phyloP scores from a whole-genome alignment of 495 filamentous ascomycete genomes.

The Sordaria brevicollis region DNA sequence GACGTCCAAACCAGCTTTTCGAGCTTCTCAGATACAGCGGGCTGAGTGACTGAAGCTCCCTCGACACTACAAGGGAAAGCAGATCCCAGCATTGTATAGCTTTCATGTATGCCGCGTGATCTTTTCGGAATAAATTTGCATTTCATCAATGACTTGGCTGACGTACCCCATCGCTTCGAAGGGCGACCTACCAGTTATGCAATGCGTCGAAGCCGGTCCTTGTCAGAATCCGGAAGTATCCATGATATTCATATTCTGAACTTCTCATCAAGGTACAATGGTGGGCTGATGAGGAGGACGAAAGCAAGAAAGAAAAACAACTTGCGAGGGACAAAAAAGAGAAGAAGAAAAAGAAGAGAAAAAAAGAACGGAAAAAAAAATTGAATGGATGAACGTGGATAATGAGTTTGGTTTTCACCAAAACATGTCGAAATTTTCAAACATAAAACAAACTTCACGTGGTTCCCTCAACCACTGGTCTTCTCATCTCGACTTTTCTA shows the following conservation, averaged over 20 bases:
- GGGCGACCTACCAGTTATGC: constrained; percentile 2
- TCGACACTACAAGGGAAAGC: too few species aligned
- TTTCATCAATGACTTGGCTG: constrained; percentile 1
- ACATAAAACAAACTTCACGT: not conserved
- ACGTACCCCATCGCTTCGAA: constrained; percentile 8
- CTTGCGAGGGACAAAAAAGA: not conserved
- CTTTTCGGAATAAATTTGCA: not conserved
- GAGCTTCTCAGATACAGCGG: not conserved
- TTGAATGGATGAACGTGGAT: not conserved
- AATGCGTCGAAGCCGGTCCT: constrained; percentile 8
- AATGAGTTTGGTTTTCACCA: too few species aligned
- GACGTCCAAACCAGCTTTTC: not conserved
- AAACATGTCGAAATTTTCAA: not conserved
- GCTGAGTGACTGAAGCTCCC: too few species aligned
- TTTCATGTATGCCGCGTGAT: too few species aligned
- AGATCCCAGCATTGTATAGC: too few species aligned
- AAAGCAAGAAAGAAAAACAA: too few species aligned
- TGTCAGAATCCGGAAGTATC: too few species aligned
- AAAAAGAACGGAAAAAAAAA: not conserved
- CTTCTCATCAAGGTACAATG: not conserved
- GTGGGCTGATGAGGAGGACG: too few species aligned
- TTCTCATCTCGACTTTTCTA: not conserved
- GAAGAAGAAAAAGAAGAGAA: too few species aligned
- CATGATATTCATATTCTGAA: not conserved
- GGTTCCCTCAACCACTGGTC: not conserved